These are phyloP conservation scores for Avicennia marina DNA, from an alignment of 257 asterid species.

Conservation along the genomic window DNA sequence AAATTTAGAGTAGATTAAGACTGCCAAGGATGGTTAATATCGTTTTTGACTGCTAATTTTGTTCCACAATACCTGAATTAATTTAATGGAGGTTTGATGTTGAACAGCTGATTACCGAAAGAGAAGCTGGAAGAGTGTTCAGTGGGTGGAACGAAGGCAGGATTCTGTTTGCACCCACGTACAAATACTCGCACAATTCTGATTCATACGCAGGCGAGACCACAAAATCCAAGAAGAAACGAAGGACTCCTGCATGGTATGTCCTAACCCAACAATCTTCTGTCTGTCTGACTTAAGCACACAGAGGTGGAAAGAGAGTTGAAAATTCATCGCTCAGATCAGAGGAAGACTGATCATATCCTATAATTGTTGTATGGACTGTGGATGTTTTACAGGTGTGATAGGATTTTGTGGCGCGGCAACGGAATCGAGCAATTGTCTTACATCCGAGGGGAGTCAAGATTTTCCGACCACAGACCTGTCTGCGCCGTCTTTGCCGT, in stretches of 20 bases:
- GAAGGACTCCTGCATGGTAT: slow-evolving; percentile 95
- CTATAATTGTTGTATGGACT: background rate
- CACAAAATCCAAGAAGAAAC: slow-evolving; percentile 67
- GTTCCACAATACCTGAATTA: no score
- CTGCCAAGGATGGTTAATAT: no score
- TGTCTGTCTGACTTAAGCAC: no score
- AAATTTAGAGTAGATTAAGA: no score
- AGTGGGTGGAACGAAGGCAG: slow-evolving; percentile 84
- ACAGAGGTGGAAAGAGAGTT: no score
- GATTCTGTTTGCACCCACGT: slow-evolving; percentile 84
- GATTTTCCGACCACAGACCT: slow-evolving; percentile 86
- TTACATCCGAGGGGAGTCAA: slow-evolving; percentile 73
- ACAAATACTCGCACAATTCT: slow-evolving; percentile 75
- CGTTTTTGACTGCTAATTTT: no score
- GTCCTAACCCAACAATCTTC: no score
- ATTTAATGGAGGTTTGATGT: no score
- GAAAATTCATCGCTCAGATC: no score
- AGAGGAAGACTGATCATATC: no score
- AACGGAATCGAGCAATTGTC: slow-evolving; percentile 60
- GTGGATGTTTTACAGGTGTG: slow-evolving; percentile 55
- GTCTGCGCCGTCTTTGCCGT: slow-evolving; percentile 68
- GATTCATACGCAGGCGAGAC: slow-evolving; percentile 82
- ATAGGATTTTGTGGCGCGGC: slow-evolving; percentile 81
- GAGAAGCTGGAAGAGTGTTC: slow-evolving; percentile 79
- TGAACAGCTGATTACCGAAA: slow-evolving; percentile 75